Base-by-base conservation (phyloP, 148 eudicot genomes). In the Cornus florida region DNA sequence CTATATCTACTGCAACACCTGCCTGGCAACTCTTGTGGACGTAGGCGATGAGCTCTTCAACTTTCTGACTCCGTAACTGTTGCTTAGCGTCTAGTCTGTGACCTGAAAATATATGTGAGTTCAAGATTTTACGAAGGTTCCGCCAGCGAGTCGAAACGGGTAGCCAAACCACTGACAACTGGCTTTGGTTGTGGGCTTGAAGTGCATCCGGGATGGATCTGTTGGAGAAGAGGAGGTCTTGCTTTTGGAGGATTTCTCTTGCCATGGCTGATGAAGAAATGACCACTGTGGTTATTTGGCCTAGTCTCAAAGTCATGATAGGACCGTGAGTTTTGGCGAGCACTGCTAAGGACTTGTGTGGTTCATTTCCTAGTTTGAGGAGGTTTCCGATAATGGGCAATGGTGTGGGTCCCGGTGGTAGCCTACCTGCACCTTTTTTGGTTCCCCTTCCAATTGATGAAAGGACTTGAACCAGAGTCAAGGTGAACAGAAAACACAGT, bases 251-350 rank as follows among this genome's bases (percentile, higher is more conserved):
- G 48, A 73, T 75, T 24, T 73, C 71, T 69, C 48, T 79, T 2
- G 82, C 82, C 33, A 56, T 59, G 9, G 64, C 12, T 23, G 73
- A 57, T n/a, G 82, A 79, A 35, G 82, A 79, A 20, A 79, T 70
- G 20, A 74, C 77, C 14, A 79, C 71, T 20, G 82, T 73, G 10
- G 71, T 79, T 28, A 65, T 7, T 38, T 28, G 17, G 24, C 82
- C 82, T 16, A 79, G 67, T 39, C 24, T 70, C 5, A 79, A 13
- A 38, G 72, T 46, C 77, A 70, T 38, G n/a, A 70, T 70, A n/a
- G 73, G 73, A 24, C 73, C 73, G 22, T 33, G 43, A 17, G 38
- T 70, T 69, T 53, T 57, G 14, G 82, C 78, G 0, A 80, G 78
- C 73, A 33, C 23, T 2, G 82, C 73, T 16, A 80, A 46, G 10